A percentile compares a stretch with the other conserved stretches of the same genome.
These are phyloP conservation scores for Boehmeria nivea DNA, from an alignment of 306 rosid species.

Conservation along the genomic window DNA sequence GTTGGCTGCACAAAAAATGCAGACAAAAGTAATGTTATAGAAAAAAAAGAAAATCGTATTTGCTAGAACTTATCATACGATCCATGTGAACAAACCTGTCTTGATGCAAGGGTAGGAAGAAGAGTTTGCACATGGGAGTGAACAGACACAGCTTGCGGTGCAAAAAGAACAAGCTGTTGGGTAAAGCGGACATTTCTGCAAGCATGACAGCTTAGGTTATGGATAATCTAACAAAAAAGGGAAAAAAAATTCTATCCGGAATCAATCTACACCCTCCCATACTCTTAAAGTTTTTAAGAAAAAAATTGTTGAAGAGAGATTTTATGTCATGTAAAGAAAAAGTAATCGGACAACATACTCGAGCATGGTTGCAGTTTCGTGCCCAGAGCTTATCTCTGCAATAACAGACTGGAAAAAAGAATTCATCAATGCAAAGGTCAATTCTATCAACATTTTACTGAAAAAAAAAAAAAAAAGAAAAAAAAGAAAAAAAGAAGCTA, in stretches of 20 bases:
- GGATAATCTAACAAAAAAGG: conserved; percentile 2
- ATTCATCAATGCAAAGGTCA: conserved; percentile 7
- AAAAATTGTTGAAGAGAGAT: conserved; percentile 10
- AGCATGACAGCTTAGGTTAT: conserved; percentile 17
- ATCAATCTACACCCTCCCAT: background rate
- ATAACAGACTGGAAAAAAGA: conserved; percentile 66
- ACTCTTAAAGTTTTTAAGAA: background rate
- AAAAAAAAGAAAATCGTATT: conserved; percentile 16
- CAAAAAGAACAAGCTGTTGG: conserved; percentile 96
- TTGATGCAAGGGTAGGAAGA: conserved; percentile 45
- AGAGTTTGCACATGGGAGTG: conserved; percentile 58
- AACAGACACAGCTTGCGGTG: conserved; percentile 96
- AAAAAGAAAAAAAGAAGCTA: too few species aligned
- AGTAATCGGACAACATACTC: conserved; percentile 49
- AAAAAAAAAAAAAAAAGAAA: background rate
- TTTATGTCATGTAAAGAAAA: background rate
- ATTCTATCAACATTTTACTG: background rate
- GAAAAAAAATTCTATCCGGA: background rate
- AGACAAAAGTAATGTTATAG: background rate
- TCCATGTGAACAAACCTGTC: conserved; percentile 51
- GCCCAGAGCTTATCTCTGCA: conserved; percentile 88
- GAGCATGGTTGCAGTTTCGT: conserved; percentile 87
- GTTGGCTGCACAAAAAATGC: conserved; percentile 62
- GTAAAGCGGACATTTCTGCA: conserved; percentile 93
- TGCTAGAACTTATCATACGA: conserved; percentile 11